A percentile compares a stretch with the other conserved stretches of the same genome.
Conservation (phyloP, 2,329 filamentous ascomycete species). For the Beauveria scarabaeidicola region DNA sequence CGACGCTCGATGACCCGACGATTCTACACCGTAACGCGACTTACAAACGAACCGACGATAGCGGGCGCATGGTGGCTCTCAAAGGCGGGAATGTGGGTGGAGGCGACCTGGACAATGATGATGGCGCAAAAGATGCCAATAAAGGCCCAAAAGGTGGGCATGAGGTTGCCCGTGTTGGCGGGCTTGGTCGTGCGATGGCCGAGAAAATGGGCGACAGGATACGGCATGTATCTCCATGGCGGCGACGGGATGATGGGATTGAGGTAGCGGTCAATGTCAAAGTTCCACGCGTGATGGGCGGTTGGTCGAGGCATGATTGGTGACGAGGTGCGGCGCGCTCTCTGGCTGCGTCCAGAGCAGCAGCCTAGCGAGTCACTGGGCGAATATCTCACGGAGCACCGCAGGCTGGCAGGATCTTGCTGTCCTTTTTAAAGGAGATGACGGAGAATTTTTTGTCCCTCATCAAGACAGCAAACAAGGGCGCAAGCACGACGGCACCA, state of each 20-base stretch:
- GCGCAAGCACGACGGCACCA: not conserved
- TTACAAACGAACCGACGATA: constrained; percentile 63
- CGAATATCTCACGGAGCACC: not conserved
- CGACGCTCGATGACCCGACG: too few species aligned
- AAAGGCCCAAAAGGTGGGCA: constrained; percentile 53
- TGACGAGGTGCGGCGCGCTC: not conserved
- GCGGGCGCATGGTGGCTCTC: constrained; percentile 43
- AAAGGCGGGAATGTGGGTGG: constrained; percentile 46
- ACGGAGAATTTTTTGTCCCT: not conserved
- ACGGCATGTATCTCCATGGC: constrained; percentile 55
- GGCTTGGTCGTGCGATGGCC: constrained; percentile 44
- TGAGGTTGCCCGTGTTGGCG: constrained; percentile 44
- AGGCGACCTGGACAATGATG: constrained; percentile 49
- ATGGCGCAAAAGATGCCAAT: constrained; percentile 57
- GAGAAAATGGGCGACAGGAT: constrained; percentile 58
- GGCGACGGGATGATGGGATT: constrained; percentile 63
- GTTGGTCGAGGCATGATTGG: constrained; percentile 1
- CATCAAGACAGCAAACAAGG: not conserved
- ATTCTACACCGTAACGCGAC: constrained; percentile 21
- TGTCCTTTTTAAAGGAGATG: not conserved
- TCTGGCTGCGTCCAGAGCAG: not conserved
- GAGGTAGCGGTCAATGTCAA: constrained; percentile 70
- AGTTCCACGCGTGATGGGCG: constrained; percentile 34
- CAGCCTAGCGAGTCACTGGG: not conserved
- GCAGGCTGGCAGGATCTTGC: not conserved